These are phyloP conservation scores for Solanum boliviense DNA, from an alignment of 257 asterid genomes.

Conservation along the genomic window DNA sequence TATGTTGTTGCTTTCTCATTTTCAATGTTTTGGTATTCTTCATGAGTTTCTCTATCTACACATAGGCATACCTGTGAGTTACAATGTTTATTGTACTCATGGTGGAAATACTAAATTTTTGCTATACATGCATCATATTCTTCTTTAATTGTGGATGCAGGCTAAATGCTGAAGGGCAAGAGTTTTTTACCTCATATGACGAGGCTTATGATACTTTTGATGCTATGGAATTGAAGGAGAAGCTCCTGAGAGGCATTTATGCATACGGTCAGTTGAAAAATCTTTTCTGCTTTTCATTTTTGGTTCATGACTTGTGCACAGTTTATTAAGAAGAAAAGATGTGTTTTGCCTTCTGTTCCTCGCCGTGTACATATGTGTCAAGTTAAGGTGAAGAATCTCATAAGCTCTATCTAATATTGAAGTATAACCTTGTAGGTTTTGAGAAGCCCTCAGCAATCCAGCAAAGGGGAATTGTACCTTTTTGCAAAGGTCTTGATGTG, in stretches of 20 bases:
- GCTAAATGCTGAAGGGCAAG: slow-evolving; percentile 4
- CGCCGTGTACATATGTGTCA: background rate
- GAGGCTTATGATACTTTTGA: slow-evolving; percentile 2
- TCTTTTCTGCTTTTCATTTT: background rate
- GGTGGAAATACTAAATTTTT: background rate
- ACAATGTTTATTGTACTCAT: background rate
- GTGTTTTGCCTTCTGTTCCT: background rate
- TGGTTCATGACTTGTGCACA: background rate
- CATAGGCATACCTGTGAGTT: background rate
- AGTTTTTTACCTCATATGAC: background rate
- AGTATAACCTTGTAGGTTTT: slow-evolving; percentile 4
- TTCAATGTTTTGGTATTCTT: background rate
- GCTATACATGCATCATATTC: background rate
- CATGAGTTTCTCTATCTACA: background rate
- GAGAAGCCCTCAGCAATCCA: slow-evolving; percentile 16
- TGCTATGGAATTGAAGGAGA: slow-evolving; percentile 6
- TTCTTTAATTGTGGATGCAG: background rate
- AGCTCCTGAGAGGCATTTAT: slow-evolving; percentile 4
- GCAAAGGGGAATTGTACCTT: slow-evolving; percentile 16
- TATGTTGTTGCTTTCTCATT: background rate
- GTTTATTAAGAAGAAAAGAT: background rate
- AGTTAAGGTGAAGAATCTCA: background rate
- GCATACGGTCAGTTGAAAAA: background rate
- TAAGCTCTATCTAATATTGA: background rate
- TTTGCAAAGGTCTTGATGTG: slow-evolving; percentile 12